Conservation (phyloP, 2,329 filamentous ascomycete genomes). For the Coniosporium tulheliwenetii region DNA sequence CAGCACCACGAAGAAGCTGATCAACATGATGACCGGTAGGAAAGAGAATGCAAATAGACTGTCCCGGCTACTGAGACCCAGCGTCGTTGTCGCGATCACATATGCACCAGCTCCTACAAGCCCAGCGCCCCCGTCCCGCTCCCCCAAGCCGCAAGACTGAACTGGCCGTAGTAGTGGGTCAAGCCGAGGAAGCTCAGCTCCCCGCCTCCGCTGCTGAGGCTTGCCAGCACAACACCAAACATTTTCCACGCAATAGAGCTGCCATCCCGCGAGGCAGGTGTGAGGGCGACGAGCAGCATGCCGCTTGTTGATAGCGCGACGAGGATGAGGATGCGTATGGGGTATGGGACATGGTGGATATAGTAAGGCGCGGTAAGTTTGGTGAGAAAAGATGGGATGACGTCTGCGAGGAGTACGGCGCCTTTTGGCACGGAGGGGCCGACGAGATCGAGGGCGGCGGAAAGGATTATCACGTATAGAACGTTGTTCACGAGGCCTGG, state of each 20-base stretch:
- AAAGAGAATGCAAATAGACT: slow-evolving; percentile 67
- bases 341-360: slow-evolving; percentile 76
- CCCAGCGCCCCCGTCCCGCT: slow-evolving; percentile 85
- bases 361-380: slow-evolving; percentile 89
- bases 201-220: slow-evolving; percentile 69
- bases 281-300: slow-evolving; percentile 79
- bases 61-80: slow-evolving; percentile 56
- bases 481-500: slow-evolving; percentile 89
- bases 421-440: slow-evolving; percentile 76
- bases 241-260: slow-evolving; percentile 60
- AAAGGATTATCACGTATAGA: slow-evolving; percentile 93
- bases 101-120: slow-evolving; percentile 79
- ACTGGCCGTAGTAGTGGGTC: slow-evolving; percentile 83
- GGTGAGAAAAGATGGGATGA: slow-evolving; percentile 74
- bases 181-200: slow-evolving; percentile 84
- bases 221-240: slow-evolving; percentile 69
- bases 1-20: slow-evolving; percentile 72
- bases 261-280: slow-evolving; percentile 42
- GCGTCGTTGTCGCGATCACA: slow-evolving; percentile 66
- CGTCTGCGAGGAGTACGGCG: slow-evolving; percentile 82
- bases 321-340: slow-evolving; percentile 56
- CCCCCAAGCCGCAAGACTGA: slow-evolving; percentile 80
- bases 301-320: slow-evolving; percentile 61
- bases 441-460: slow-evolving; percentile 87
- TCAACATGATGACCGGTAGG: slow-evolving; percentile 65